Evolutionary conservation across 2,329 filamentous ascomycete genomes (phyloP).

Genomic region (Colletotrichum chlorophyti): DNA sequence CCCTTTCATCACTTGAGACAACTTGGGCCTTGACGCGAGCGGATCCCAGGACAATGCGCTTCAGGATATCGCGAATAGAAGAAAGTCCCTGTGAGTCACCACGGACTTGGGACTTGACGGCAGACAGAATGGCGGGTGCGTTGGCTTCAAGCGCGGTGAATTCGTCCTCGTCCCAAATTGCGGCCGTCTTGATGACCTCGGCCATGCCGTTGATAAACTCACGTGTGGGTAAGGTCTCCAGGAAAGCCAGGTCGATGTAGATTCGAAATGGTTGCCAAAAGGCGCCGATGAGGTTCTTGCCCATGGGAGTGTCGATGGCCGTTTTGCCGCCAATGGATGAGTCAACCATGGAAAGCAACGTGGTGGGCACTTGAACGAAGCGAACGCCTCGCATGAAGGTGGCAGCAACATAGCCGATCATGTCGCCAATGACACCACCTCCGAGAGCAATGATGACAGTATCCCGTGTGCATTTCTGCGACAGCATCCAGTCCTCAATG

Average conservation of each 20-base stretch:
- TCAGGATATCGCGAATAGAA: slow-evolving; percentile 73
- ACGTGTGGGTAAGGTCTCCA: slow-evolving; percentile 86
- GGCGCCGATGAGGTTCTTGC: slow-evolving; percentile 93
- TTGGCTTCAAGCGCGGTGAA: slow-evolving; percentile 86
- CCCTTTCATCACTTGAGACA: slow-evolving; percentile 91
- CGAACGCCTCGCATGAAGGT: slow-evolving; percentile 98
- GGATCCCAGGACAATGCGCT: slow-evolving; percentile 85
- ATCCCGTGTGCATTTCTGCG: slow-evolving; percentile 90
- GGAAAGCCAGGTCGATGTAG: slow-evolving; percentile 91
- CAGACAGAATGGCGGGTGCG: slow-evolving; percentile 76
- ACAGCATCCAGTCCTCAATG: slow-evolving; percentile 97
- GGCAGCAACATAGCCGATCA: slow-evolving; percentile 96
- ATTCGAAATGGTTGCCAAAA: slow-evolving; percentile 97
- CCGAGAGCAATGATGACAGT: slow-evolving; percentile 94
- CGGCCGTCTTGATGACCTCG: slow-evolving; percentile 96
- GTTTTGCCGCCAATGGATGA: slow-evolving; percentile 99
- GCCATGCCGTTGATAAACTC: slow-evolving; percentile 99
- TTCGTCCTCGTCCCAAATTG: slow-evolving; percentile 90
- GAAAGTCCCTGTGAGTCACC: slow-evolving; percentile 61
- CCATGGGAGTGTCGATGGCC: slow-evolving; percentile 93
- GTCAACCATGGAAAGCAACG: slow-evolving; percentile 95
- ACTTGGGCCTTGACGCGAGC: slow-evolving; percentile 94
- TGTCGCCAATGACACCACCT: slow-evolving; percentile 95
- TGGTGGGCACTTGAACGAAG: slow-evolving; percentile 96
- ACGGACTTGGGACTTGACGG: slow-evolving; percentile 69